A percentile compares a stretch with the other conserved stretches of the same genome.
Evolutionary conservation across 768 basidiomycete genomes (phyloP).

Genomic region (Lactarius hatsudake): DNA sequence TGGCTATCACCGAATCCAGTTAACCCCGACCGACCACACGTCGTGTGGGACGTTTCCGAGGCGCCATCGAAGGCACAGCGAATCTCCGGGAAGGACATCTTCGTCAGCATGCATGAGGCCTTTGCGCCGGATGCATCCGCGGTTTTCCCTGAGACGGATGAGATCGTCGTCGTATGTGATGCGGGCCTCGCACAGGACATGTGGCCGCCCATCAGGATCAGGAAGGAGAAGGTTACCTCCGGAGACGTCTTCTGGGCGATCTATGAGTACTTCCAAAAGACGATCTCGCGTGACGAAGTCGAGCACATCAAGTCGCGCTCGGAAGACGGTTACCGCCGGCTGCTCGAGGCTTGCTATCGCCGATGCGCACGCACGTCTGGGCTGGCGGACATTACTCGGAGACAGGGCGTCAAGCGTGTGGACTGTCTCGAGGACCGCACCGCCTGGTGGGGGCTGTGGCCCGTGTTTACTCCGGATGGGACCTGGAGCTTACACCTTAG

Average conservation of each 20-base stretch:
- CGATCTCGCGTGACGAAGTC: slow-evolving; percentile 15
- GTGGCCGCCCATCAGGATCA: slow-evolving; percentile 20
- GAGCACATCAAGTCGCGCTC: slow-evolving; percentile 6
- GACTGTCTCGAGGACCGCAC: slow-evolving; percentile 22
- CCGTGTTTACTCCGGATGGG: slow-evolving; percentile 15
- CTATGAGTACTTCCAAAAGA: slow-evolving; percentile 24
- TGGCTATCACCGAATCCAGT: slow-evolving; percentile 24
- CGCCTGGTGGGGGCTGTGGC: slow-evolving; percentile 20
- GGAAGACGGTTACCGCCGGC: slow-evolving; percentile 7
- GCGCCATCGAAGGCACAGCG: slow-evolving; percentile 20
- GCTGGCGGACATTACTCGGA: slow-evolving; percentile 20
- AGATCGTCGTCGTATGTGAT: slow-evolving; percentile 17
- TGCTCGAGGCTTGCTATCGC: slow-evolving; percentile 13
- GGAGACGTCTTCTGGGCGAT: slow-evolving; percentile 26
- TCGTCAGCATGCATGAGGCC: slow-evolving; percentile 21
- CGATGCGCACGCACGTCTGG: slow-evolving; percentile 18
- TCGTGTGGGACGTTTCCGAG: slow-evolving; percentile 22
- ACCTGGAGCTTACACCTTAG: slow-evolving; percentile 19
- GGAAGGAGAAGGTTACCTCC: slow-evolving; percentile 12
- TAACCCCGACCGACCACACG: slow-evolving; percentile 17
- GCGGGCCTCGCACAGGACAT: slow-evolving; percentile 9
- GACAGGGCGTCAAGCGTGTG: slow-evolving; percentile 24
- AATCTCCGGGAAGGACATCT: slow-evolving; percentile 21
- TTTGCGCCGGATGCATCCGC: slow-evolving; percentile 14
- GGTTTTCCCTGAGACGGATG: slow-evolving; percentile 18